Percentiles rank a stretch among this genome's conserved stretches.
These are phyloP conservation scores for Alternaria conjuncta DNA, from an alignment of 2,329 filamentous ascomycete genomes.

Conservation along the genomic window DNA sequence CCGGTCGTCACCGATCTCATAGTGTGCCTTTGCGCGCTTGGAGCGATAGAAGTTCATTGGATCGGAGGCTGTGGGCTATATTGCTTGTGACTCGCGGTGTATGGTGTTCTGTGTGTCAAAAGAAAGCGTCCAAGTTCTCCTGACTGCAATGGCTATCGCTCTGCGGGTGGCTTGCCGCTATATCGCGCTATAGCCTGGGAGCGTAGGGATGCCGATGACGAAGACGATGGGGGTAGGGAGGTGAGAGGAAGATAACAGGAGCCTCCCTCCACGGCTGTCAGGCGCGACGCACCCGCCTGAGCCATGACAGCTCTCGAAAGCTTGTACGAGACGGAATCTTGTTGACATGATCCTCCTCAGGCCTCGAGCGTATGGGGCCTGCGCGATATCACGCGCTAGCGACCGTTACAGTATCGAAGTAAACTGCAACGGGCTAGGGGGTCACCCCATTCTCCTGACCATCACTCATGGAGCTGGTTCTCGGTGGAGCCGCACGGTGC, in stretches of 20 bases:
- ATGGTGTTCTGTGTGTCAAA: background rate
- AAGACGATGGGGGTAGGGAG: background rate
- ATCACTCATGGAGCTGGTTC: constrained; percentile 1
- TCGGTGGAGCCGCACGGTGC: constrained; percentile 17
- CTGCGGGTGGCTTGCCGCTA: constrained; percentile 13
- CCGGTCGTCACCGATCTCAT: constrained; percentile 33
- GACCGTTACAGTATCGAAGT: constrained; percentile 14
- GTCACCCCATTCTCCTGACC: background rate
- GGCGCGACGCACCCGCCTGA: background rate
- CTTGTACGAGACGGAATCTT: constrained; percentile 3
- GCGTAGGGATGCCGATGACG: background rate
- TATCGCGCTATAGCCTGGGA: constrained; percentile 7
- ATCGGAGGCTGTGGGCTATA: background rate
- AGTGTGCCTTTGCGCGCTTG: constrained; percentile 31
- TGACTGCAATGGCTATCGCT: background rate
- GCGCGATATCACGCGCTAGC: constrained; percentile 28
- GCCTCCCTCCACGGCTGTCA: background rate
- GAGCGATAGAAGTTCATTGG: constrained; percentile 37
- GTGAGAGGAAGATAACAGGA: constrained; percentile 5
- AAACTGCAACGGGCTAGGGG: constrained; percentile 13
- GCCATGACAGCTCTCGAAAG: constrained; percentile 9
- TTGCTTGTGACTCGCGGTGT: background rate
- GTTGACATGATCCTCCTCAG: constrained; percentile 4
- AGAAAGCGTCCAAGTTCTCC: background rate
- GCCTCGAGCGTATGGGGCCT: constrained; percentile 23